Conservation (phyloP, 495 filamentous ascomycete genomes). For the Xylaria bambusicola region DNA sequence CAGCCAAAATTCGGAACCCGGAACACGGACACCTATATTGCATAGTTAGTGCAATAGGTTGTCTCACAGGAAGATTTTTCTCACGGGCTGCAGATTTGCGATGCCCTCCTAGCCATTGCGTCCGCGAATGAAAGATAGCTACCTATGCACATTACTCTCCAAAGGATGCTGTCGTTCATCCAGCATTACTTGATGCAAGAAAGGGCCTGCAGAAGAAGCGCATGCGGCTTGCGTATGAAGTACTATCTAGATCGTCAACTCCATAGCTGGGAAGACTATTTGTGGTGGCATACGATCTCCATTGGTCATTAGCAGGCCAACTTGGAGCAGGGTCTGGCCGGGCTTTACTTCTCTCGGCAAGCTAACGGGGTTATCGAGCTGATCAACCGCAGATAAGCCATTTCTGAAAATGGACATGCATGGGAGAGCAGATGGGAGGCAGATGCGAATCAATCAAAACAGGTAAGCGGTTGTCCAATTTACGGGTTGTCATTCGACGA, state of each 20-base stretch:
- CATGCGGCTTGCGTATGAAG: no score
- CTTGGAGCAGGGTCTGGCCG: neutral
- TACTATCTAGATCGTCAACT: no score
- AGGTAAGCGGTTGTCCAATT: neutral
- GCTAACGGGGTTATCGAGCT: constrained; percentile 3
- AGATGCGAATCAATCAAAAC: neutral
- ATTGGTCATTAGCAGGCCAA: neutral
- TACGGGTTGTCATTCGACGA: neutral
- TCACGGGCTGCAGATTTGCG: neutral
- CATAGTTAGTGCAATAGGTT: neutral
- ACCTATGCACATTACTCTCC: constrained; percentile 6
- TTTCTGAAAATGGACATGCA: neutral
- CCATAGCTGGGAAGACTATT: no score
- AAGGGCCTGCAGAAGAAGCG: constrained; percentile 12
- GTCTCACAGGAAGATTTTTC: neutral
- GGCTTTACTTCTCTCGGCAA: constrained; percentile 10
- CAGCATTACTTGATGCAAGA: neutral
- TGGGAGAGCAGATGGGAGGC: neutral
- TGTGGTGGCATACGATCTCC: no score
- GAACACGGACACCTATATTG: constrained; percentile 10
- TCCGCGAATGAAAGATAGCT: constrained; percentile 9
- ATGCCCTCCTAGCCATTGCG: neutral
- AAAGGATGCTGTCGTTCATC: neutral
- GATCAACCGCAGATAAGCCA: constrained; percentile 9
- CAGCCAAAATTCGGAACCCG: neutral